Conservation (phyloP, 2,329 filamentous ascomycete genomes). For the Zymoseptoria pseudotritici region DNA sequence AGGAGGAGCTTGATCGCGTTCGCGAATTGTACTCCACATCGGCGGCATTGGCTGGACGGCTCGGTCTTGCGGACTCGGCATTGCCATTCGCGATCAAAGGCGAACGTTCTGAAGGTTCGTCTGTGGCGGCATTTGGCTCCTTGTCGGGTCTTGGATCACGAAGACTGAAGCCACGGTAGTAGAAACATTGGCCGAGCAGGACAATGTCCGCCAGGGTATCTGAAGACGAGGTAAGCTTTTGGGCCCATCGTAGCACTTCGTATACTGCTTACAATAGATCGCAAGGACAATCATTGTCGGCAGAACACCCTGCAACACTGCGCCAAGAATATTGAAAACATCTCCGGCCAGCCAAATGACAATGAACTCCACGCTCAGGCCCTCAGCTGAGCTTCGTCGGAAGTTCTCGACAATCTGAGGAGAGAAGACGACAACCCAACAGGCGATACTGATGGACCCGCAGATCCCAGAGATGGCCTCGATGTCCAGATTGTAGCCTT, state of each 20-base stretch:
- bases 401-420: slow-evolving; percentile 97
- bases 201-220: slow-evolving; percentile 85
- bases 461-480: slow-evolving; percentile 89
- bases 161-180: slow-evolving; percentile 83
- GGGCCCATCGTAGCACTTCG: background rate
- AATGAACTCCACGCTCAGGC: slow-evolving; percentile 83
- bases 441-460: slow-evolving; percentile 92
- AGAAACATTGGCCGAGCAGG: slow-evolving; percentile 82
- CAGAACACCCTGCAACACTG: slow-evolving; percentile 80
- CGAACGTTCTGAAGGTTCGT: slow-evolving; percentile 27
- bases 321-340: slow-evolving; percentile 94
- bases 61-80: background rate
- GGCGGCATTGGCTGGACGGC: slow-evolving; percentile 14
- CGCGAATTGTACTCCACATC: slow-evolving; percentile 22
- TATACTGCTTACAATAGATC: slow-evolving; percentile 16
- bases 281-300: slow-evolving; percentile 68
- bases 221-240: slow-evolving; percentile 31
- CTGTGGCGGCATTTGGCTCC: slow-evolving; percentile 15
- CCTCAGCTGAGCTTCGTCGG: slow-evolving; percentile 73
- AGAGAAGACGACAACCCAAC: slow-evolving; percentile 96
- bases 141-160: slow-evolving; percentile 56
- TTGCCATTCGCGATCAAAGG: slow-evolving; percentile 23
- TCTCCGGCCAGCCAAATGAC: slow-evolving; percentile 88
- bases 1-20: slow-evolving; percentile 30
- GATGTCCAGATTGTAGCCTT: slow-evolving; percentile 62